Conservation (phyloP, 805 yeast genomes). For the Schizosaccharomyces lindneri region DNA sequence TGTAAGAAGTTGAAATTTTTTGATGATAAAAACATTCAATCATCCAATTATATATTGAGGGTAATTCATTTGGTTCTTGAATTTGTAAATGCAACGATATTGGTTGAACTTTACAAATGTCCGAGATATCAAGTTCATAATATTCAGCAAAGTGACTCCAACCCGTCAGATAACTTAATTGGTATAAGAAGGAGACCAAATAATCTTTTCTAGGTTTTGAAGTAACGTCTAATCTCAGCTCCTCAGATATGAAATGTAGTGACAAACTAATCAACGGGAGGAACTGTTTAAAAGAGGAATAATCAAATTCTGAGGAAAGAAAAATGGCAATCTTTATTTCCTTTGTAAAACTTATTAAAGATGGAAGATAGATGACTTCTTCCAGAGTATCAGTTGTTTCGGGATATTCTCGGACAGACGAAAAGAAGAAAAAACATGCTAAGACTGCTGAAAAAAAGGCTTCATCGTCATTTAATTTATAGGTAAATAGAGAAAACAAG, state of each 20-base stretch:
- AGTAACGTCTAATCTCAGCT: constrained; percentile 27
- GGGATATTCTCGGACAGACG: background rate
- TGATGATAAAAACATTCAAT: background rate
- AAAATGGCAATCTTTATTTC: background rate
- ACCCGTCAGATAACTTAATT: constrained; percentile 6
- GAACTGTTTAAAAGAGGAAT: background rate
- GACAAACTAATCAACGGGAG: constrained; percentile 23
- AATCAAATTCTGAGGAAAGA: background rate
- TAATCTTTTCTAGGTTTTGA: constrained; percentile 11
- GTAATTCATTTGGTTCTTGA: constrained; percentile 4
- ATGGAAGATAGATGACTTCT: background rate
- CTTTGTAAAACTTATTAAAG: background rate
- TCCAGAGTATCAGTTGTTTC: background rate
- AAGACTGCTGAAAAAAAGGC: background rate
- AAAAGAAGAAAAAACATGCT: background rate
- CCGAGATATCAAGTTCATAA: constrained; percentile 52
- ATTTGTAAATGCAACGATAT: constrained; percentile 11
- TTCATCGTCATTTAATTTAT: background rate
- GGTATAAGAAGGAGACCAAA: background rate
- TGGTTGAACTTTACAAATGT: constrained; percentile 16
- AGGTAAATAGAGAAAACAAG: background rate
- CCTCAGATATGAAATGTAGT: constrained; percentile 59
- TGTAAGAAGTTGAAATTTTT: background rate
- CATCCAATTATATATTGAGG: background rate
- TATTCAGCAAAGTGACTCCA: constrained; percentile 36